Evolutionary conservation across 176 grass and related monocot species (phyloP).

Genomic region (Avena sativa): DNA sequence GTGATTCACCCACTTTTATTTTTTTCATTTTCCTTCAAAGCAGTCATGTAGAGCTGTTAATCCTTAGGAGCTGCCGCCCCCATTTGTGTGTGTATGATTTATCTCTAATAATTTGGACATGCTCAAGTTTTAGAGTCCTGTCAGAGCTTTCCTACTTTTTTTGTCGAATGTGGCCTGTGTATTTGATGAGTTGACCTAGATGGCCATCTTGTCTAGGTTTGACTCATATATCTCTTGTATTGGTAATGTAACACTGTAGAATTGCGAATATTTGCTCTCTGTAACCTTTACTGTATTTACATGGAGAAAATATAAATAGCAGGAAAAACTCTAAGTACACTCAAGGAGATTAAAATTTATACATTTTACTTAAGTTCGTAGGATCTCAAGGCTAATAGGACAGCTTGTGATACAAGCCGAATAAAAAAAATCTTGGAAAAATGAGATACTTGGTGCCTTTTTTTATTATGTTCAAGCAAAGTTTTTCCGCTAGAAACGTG

Average conservation of each 20-base stretch:
- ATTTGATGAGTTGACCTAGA: background rate
- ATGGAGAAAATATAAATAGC: background rate
- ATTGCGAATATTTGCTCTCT: background rate
- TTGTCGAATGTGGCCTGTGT: background rate
- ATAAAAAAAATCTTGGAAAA: no score
- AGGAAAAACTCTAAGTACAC: background rate
- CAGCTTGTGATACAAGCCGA: background rate
- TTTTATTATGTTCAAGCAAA: background rate
- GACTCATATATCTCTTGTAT: background rate
- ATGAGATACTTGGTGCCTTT: background rate
- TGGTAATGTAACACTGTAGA: background rate
- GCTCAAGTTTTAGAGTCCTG: background rate
- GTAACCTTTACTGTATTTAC: background rate
- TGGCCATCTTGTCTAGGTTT: background rate
- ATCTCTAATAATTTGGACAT: constrained; percentile 25
- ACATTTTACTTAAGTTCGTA: background rate
- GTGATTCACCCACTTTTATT: background rate
- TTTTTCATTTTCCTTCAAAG: constrained; percentile 8
- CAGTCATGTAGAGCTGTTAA: constrained; percentile 10
- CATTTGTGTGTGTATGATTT: background rate
- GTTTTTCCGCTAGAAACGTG: background rate
- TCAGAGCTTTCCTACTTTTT: background rate
- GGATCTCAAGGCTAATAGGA: constrained; percentile 11
- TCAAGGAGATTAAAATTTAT: background rate
- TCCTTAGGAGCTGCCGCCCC: background rate